Evolutionary conservation across 2,329 filamentous ascomycete genomes (phyloP), one percentile per base, ranked within the genome.

Genomic region (Neofusicoccum laricinum): DNA sequence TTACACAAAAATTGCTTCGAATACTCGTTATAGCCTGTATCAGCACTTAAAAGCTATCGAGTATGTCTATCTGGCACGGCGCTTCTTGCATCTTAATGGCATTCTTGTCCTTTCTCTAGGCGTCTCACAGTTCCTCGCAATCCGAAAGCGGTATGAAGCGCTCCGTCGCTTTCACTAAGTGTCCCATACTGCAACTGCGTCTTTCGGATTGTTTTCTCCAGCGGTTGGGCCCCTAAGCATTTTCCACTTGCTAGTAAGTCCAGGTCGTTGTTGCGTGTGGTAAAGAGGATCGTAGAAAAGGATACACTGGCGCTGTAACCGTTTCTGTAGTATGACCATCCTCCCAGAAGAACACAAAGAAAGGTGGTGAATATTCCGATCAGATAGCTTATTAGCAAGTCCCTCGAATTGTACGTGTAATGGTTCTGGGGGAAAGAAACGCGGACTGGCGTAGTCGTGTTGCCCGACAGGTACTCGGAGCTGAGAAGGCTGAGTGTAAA

Each of bases 241-340:
- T 48, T 19, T 1, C 21, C 45, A n/a, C 5, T 6, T 2, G 17
- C 34, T 32, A 50, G 7, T 1, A 3, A 4, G 12, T 38, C 58
- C 45, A 61, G 8, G 17, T 61, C 34, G 4, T 32, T 2, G 4
- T 50, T 50, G n/a, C 57, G 34, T 2, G 57, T 61, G 1, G 57
- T 61, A 4, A 48, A 21, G 0, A 61, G 11, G n/a, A 61, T 40
- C n/a, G 15, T 36, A 2, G 57, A 61, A 17, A 61, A 61, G 1
- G 57, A 61, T n/a, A 17, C 30, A n/a, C 14, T 36, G 14, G 57
- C 57, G 12, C 57, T 61, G 57, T 61, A 49, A 7, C 57, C 57
- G 17, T 61, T 61, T 10, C 3, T 21, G 15, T 36, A 7, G n/a
- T 38, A 40, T 30, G 57, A 25, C 30, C 41, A 21, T 5, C 21